Conservation (phyloP, 768 basidiomycete genomes). For the Tulasnella calospora region DNA sequence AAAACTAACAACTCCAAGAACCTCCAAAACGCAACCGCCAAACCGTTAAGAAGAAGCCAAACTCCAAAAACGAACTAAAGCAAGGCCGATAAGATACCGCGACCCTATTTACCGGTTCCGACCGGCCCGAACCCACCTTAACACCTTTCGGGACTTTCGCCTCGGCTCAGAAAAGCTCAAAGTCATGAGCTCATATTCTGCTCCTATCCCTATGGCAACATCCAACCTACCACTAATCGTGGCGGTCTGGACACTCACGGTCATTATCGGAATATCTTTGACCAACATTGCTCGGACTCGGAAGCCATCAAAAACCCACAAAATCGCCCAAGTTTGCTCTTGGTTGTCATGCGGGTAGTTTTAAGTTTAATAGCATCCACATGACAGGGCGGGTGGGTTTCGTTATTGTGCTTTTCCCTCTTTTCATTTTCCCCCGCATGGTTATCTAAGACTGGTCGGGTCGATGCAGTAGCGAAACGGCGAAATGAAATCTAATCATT, state of each 20-base stretch:
- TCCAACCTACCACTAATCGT: neutral
- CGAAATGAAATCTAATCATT: constrained; percentile 8
- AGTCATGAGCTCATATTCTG: neutral
- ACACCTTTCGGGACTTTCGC: neutral
- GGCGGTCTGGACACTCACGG: constrained; percentile 1
- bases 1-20: neutral
- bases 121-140: constrained; percentile 1
- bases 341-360: neutral
- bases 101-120: neutral
- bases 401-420: neutral
- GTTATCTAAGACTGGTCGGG: neutral
- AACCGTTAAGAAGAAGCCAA: neutral
- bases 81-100: constrained; percentile 6
- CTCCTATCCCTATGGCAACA: neutral
- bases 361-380: neutral
- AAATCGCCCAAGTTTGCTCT: neutral
- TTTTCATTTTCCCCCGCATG: constrained; percentile 7
- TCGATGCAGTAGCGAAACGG: neutral
- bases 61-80: neutral
- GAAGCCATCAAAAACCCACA: neutral
- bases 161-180: constrained; percentile 1
- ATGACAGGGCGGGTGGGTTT: neutral
- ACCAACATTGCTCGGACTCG: neutral
- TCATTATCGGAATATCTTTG: constrained; percentile 1
- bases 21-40: neutral